A percentile compares a stretch with the other conserved stretches of the same genome.
phyloP scores from a whole-genome alignment of 805 yeast species.

The Lachancea nothofagi region DNA sequence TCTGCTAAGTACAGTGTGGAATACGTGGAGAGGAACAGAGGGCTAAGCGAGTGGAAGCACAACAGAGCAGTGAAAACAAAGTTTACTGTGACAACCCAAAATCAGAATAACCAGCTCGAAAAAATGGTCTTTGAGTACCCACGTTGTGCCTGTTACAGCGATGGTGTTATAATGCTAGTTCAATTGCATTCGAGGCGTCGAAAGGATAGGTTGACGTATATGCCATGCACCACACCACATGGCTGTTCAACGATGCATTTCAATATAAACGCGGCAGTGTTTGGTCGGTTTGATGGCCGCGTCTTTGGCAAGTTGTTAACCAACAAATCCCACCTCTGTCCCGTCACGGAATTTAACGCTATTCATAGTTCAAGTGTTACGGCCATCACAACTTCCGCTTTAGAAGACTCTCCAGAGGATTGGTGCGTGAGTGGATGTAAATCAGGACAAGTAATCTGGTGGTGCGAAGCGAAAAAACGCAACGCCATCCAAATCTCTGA shows the following conservation, averaged over 20 bases:
- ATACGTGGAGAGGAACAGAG: slow-evolving; percentile 27
- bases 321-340: slow-evolving; percentile 31
- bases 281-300: slow-evolving; percentile 35
- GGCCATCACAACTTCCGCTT: slow-evolving; percentile 25
- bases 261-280: slow-evolving; percentile 31
- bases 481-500: slow-evolving; percentile 19
- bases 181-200: slow-evolving; percentile 26
- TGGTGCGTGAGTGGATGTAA: slow-evolving; percentile 32
- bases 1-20: slow-evolving; percentile 34
- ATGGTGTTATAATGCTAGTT: slow-evolving; percentile 32
- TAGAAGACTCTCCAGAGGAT: slow-evolving; percentile 23
- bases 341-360: slow-evolving; percentile 28
- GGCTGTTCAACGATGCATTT: slow-evolving; percentile 35
- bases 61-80: slow-evolving; percentile 32
- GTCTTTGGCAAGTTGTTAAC: slow-evolving; percentile 32
- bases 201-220: slow-evolving; percentile 29
- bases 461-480: slow-evolving; percentile 27
- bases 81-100: slow-evolving; percentile 28
- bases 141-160: slow-evolving; percentile 32
- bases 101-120: slow-evolving; percentile 24
- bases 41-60: slow-evolving; percentile 32
- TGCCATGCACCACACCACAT: slow-evolving; percentile 35
- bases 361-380: slow-evolving; percentile 30
- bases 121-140: slow-evolving; percentile 32
- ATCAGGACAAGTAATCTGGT: slow-evolving; percentile 32